phyloP scores from a whole-genome alignment of 495 filamentous ascomycete genomes.

The Tuber indicum region DNA sequence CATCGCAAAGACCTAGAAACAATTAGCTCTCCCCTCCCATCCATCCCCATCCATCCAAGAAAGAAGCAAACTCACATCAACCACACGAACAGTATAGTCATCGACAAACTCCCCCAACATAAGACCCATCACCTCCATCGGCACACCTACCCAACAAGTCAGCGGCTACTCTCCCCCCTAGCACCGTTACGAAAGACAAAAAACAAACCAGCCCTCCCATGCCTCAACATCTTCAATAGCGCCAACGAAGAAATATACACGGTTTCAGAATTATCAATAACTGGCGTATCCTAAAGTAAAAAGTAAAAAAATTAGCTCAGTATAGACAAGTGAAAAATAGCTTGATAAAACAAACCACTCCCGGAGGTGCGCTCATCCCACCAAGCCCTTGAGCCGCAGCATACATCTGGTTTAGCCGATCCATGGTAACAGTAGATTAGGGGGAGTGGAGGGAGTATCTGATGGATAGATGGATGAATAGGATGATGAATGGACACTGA shows the following conservation, averaged over 20 bases:
- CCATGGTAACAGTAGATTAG: slow-evolving; percentile 52
- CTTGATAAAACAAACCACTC: slow-evolving; percentile 60
- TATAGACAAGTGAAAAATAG: slow-evolving; percentile 14
- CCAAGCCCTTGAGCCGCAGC: slow-evolving; percentile 72
- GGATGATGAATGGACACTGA: slow-evolving; percentile 21
- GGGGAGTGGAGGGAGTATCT: neutral
- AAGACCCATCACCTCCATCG: slow-evolving; percentile 99
- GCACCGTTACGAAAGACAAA: neutral
- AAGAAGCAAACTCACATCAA: slow-evolving; percentile 58
- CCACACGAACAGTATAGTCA: slow-evolving; percentile 95
- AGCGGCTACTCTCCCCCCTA: slow-evolving; percentile 7
- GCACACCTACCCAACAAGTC: slow-evolving; percentile 51
- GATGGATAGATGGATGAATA: slow-evolving; percentile 24
- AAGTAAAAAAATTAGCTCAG: slow-evolving; percentile 14
- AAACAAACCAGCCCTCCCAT: slow-evolving; percentile 75
- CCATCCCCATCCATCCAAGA: neutral
- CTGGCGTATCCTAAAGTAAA: slow-evolving; percentile 40
- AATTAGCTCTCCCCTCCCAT: slow-evolving; percentile 5
- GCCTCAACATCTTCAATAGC: slow-evolving; percentile 94
- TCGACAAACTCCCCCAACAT: slow-evolving; percentile 99
- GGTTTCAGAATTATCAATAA: slow-evolving; percentile 98
- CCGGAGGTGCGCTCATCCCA: slow-evolving; percentile 61
- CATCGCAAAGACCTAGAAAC: slow-evolving; percentile 68
- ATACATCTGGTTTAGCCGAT: slow-evolving; percentile 78
- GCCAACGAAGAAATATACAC: slow-evolving; percentile 98